These are phyloP conservation scores for Saccharomyces uvarum DNA, from an alignment of 1,139 yeast species.

Conservation along the genomic window DNA sequence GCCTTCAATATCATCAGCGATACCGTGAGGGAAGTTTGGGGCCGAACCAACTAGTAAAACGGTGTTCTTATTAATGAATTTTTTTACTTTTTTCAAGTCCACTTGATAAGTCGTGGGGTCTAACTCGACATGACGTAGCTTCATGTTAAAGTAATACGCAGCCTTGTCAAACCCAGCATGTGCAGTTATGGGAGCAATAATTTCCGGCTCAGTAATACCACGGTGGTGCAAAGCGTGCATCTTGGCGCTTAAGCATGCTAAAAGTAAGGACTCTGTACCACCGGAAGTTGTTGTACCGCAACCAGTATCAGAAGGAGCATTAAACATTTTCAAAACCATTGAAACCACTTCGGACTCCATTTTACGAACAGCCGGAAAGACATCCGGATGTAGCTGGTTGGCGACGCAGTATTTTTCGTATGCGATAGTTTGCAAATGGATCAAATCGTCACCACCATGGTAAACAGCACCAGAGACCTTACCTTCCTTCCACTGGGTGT, in stretches of 20 bases:
- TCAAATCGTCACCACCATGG: conserved; percentile 78
- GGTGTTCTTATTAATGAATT: conserved; percentile 68
- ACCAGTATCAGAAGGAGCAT: conserved; percentile 55
- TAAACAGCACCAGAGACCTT: conserved; percentile 92
- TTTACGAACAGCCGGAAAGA: conserved; percentile 90
- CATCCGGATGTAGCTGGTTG: conserved; percentile 94
- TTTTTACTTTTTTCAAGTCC: conserved; percentile 52
- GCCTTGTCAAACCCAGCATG: conserved; percentile 98
- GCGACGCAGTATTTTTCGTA: conserved; percentile 75
- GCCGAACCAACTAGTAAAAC: conserved; percentile 86
- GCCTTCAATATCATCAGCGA: conserved; percentile 77
- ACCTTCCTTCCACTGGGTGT: conserved; percentile 77
- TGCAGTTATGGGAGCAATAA: conserved; percentile 79
- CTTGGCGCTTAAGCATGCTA: conserved; percentile 80
- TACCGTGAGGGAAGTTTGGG: conserved; percentile 95
- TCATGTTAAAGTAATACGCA: conserved; percentile 82
- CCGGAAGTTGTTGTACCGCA: conserved; percentile 94
- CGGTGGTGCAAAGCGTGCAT: conserved; percentile 46
- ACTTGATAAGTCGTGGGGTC: conserved; percentile 65
- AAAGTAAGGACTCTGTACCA: conserved; percentile 87
- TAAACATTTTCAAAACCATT: conserved; percentile 74
- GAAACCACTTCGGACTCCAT: conserved; percentile 95
- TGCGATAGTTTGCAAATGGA: conserved; percentile 67
- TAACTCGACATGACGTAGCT: conserved; percentile 69
- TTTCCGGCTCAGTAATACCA: conserved; percentile 72